Base-by-base conservation (phyloP, 768 basidiomycete genomes). In the Podaxis sp. region DNA sequence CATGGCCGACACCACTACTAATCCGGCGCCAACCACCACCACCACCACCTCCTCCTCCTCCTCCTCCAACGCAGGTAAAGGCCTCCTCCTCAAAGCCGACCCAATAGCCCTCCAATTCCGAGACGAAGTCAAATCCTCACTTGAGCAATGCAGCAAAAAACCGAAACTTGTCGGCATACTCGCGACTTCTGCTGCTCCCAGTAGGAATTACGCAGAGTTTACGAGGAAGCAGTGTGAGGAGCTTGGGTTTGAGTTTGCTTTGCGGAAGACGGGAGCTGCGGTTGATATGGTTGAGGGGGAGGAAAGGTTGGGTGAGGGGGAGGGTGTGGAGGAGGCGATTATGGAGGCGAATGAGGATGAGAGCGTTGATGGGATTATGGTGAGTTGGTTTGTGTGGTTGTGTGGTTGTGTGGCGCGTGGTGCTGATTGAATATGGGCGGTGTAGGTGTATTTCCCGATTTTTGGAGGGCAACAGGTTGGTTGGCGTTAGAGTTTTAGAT, bases 311-410 rank as follows among this genome's bases (percentile, higher is more conserved):
- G 83, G 78, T 0, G 90, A 91, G 48, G 92, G 92, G 0, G 93
- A 95, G 32, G 95, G 92, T 10, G 94, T 95, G 6, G 97, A 99
- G 72, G 92, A 96, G 72, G 95, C 91, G 6, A 96, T 98, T 65
- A 88, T 98, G 35, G 91, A 94, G 68, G 94, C 95, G 6, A 99
- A 99, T 69, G 90, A 90, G 63, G 95, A 98, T 68, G 76, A 78
- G 13, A 79, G 77, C 58, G 85, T 96, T 9, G 86, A 96, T 73
- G 96, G 96, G 7, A 94, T 99, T 69, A 97, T 98, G 95, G 97
- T 95, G 65, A 62, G 84, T 61, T 27, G 3, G 25, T 27, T 27
- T 5, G 59, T 66, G 23, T 59, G 54, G 57, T 32, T 61, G 11
- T 64, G 3, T 1, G 23, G 23, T 23, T 21, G 21, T n/a, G n/a